Conservation (phyloP, 768 basidiomycete genomes). For the Pisolithus marmoratus region DNA sequence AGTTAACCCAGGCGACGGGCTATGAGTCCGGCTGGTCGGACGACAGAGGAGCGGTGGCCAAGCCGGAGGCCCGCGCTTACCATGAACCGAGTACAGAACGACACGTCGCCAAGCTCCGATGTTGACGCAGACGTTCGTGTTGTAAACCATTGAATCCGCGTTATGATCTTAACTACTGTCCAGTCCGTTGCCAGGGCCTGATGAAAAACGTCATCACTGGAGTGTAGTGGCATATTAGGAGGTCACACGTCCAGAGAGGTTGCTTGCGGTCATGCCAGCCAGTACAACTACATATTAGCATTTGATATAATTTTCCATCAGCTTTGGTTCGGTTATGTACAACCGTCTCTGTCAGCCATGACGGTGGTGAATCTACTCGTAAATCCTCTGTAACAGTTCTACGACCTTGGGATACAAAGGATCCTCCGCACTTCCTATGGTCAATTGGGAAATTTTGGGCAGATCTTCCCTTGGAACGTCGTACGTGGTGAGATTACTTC, state of each 20-base stretch:
- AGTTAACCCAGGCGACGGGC: too few species aligned
- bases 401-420: slow-evolving; percentile 37
- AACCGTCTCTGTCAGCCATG: background rate
- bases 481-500: slow-evolving; percentile 53
- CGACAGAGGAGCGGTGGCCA: background rate
- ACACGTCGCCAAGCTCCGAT: background rate
- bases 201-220: too few species aligned
- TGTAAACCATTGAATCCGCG: background rate
- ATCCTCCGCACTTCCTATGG: slow-evolving; percentile 24
- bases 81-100: slow-evolving; percentile 7
- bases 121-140: background rate
- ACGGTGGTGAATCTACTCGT: slow-evolving; percentile 14
- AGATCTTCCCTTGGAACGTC: slow-evolving; percentile 57
- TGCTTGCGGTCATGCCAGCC: too few species aligned
- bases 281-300: too few species aligned
- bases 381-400: slow-evolving; percentile 44
- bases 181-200: too few species aligned
- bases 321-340: too few species aligned
- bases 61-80: background rate
- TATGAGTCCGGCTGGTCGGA: too few species aligned
- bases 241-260: too few species aligned
- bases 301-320: too few species aligned
- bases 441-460: slow-evolving; percentile 40
- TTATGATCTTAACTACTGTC: too few species aligned
- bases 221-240: too few species aligned